Evolutionary conservation across 805 yeast species (phyloP).

Genomic region (Yarrowia deformans): DNA sequence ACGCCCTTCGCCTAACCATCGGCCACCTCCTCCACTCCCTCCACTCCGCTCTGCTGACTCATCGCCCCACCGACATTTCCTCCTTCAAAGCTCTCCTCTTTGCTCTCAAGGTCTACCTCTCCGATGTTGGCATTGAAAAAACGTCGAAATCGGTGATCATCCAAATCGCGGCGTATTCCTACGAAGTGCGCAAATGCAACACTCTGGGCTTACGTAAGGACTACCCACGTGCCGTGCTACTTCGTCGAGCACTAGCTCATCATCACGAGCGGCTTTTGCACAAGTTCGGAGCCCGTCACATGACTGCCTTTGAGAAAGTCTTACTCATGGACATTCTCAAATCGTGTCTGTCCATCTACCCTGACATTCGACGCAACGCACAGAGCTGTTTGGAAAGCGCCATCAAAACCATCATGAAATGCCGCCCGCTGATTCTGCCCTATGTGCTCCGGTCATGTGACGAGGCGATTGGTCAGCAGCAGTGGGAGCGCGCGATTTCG

Average conservation of each 20-base stretch:
- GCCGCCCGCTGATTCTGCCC: conserved; percentile 63
- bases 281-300: conserved; percentile 75
- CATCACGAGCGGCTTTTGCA: conserved; percentile 77
- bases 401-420: conserved; percentile 72
- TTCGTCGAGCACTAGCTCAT: conserved; percentile 72
- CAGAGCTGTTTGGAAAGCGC: conserved; percentile 70
- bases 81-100: conserved; percentile 67
- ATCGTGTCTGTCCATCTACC: conserved; percentile 72
- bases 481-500: conserved; percentile 66
- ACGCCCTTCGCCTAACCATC: conserved; percentile 63
- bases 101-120: conserved; percentile 75
- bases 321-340: conserved; percentile 70
- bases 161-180: conserved; percentile 61
- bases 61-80: conserved; percentile 68
- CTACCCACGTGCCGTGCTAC: conserved; percentile 79
- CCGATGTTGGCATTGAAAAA: conserved; percentile 79
- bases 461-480: conserved; percentile 58
- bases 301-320: conserved; percentile 67
- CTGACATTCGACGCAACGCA: conserved; percentile 73
- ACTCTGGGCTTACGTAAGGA: conserved; percentile 70
- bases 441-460: conserved; percentile 59
- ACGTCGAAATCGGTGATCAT: conserved; percentile 64
- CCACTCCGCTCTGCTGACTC: conserved; percentile 56
- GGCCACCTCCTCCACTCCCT: conserved; percentile 71
- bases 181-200: conserved; percentile 66